Conservation (phyloP, 1,284 basidiomycete species). For the Phylloboletellus chloephorus region DNA sequence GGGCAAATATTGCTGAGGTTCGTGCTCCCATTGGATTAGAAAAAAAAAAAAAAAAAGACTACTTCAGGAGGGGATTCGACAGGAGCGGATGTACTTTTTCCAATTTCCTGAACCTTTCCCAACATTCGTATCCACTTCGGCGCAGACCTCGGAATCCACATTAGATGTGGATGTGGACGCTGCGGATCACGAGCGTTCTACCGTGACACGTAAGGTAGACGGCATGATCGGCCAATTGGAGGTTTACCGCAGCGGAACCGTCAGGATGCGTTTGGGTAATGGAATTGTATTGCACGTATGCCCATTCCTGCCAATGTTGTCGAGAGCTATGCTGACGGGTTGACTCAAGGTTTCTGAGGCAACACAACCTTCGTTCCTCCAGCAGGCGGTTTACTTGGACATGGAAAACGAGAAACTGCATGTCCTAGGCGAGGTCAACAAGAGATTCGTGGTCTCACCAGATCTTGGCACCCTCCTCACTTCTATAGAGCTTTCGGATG, state of each 20-base stretch:
- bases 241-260: conserved; percentile 78
- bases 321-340: conserved; percentile 5
- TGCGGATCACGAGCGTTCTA: conserved; percentile 21
- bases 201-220: conserved; percentile 52
- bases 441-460: conserved; percentile 82
- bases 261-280: conserved; percentile 79
- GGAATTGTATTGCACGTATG: conserved; percentile 79
- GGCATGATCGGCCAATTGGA: conserved; percentile 80
- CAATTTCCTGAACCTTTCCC: conserved; percentile 93
- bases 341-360: conserved; percentile 68
- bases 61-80: conserved; percentile 41
- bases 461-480: conserved; percentile 74
- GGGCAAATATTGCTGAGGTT: conserved; percentile 40
- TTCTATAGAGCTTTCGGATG: conserved; percentile 64
- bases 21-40: conserved; percentile 11
- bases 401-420: conserved; percentile 51
- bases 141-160: conserved; percentile 17
- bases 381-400: conserved; percentile 81
- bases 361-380: conserved; percentile 84
- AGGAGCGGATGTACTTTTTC: conserved; percentile 81
- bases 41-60: conserved; percentile 3
- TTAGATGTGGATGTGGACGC: conserved; percentile 29
- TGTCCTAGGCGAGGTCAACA: conserved; percentile 81
- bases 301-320: conserved; percentile 12
- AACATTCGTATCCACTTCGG: conserved; percentile 46